Conservation (phyloP, 192 early-diverging fungal species). For the Gamsiella multidivaricata region DNA sequence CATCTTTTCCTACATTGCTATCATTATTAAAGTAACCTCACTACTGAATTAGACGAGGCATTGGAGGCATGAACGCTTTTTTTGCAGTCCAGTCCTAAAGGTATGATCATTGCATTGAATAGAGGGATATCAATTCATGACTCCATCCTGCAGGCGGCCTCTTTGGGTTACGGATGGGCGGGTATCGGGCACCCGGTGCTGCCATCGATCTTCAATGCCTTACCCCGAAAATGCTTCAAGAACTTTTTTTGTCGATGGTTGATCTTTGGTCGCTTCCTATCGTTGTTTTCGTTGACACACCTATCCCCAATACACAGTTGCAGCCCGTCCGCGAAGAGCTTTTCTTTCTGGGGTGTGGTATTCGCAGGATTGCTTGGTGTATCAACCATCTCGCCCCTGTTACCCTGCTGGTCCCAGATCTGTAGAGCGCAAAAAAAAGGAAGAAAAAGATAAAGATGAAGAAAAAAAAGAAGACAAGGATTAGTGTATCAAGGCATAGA, state of each 20-base stretch:
- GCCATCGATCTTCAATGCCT: constrained; percentile 19
- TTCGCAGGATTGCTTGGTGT: no score
- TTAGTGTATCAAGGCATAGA: not conserved
- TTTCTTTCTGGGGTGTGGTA: no score
- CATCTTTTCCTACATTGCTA: not conserved
- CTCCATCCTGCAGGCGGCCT: no score
- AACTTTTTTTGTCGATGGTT: constrained; percentile 17
- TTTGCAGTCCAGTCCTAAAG: no score
- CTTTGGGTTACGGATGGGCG: not conserved
- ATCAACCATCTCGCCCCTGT: not conserved
- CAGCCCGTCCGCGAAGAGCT: not conserved
- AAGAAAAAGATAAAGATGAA: not conserved
- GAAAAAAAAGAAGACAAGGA: not conserved
- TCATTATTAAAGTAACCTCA: no score
- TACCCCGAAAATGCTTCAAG: constrained; percentile 22
- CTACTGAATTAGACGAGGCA: no score
- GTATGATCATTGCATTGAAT: not conserved
- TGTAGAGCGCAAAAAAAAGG: not conserved
- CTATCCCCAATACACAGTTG: constrained; percentile 16
- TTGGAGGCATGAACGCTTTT: no score
- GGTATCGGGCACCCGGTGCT: constrained; percentile 25
- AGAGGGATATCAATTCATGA: not conserved
- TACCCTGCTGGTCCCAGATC: constrained; percentile 40
- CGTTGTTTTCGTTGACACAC: not conserved
- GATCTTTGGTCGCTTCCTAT: not conserved